These are phyloP conservation scores for Wickerhamiella musiphila DNA, from an alignment of 805 yeast species.

Conservation along the genomic window DNA sequence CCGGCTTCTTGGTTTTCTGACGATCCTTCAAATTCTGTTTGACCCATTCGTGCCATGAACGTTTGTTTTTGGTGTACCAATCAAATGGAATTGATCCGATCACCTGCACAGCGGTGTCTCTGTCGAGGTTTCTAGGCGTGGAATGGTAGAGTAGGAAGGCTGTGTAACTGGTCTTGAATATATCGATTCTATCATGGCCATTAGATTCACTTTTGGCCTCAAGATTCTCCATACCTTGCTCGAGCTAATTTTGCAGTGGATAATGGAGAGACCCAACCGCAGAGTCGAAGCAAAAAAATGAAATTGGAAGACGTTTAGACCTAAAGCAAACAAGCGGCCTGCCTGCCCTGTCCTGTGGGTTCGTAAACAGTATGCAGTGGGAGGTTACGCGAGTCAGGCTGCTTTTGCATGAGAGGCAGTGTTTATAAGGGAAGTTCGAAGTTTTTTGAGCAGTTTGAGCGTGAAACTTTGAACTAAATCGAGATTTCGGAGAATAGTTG, in stretches of 20 bases:
- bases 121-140: slow-evolving; percentile 16
- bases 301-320: too few species aligned
- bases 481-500: too few species aligned
- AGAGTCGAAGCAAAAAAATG: neutral
- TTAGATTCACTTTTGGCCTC: slow-evolving; percentile 7
- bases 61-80: neutral
- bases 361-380: too few species aligned
- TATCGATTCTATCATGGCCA: slow-evolving; percentile 5
- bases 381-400: too few species aligned
- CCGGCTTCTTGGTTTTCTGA: too few species aligned
- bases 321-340: too few species aligned
- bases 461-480: too few species aligned
- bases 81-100: slow-evolving; percentile 20
- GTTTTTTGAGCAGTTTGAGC: too few species aligned
- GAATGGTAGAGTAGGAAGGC: slow-evolving; percentile 18
- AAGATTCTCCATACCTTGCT: neutral
- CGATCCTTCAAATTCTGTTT: too few species aligned
- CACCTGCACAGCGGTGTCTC: slow-evolving; percentile 18
- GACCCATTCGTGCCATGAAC: neutral
- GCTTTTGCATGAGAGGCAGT: too few species aligned
- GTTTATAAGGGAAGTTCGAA: too few species aligned
- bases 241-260: neutral
- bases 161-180: slow-evolving; percentile 17
- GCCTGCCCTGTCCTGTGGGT: too few species aligned
- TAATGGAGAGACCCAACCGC: neutral